A percentile compares a stretch with the other conserved stretches of the same genome.
Conservation (phyloP, 31 red algal genomes). For the Endocladia muricata region DNA sequence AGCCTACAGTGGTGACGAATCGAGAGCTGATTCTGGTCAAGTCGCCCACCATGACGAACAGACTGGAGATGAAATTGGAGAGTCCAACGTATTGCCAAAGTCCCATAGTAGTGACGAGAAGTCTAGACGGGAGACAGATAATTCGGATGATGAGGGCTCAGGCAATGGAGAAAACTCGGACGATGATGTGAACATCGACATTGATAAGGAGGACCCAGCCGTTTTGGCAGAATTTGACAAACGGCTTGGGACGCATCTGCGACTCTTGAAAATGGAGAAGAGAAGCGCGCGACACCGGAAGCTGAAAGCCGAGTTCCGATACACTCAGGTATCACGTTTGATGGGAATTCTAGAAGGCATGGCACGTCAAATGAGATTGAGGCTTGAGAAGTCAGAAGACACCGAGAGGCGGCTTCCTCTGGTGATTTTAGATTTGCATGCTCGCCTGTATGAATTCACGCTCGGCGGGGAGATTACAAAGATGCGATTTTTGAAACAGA, state of each 20-base stretch:
- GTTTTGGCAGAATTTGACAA: slow-evolving; percentile 15
- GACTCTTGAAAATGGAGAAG: slow-evolving; percentile 8
- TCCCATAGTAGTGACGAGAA: background rate
- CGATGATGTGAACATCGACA: slow-evolving; percentile 13
- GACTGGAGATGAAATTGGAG: background rate
- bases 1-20: background rate
- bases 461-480: background rate
- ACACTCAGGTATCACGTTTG: slow-evolving; percentile 4
- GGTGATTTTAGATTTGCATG: slow-evolving; percentile 49
- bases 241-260: background rate
- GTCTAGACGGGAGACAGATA: too few species aligned
- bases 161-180: slow-evolving; percentile 4
- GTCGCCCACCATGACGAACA: background rate
- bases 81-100: background rate
- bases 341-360: slow-evolving; percentile 12
- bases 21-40: background rate
- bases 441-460: slow-evolving; percentile 54
- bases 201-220: slow-evolving; percentile 15
- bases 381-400: slow-evolving; percentile 17
- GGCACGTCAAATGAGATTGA: slow-evolving; percentile 6
- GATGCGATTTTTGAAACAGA: slow-evolving; percentile 16
- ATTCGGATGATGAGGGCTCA: background rate
- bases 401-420: slow-evolving; percentile 4
- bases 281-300: background rate
- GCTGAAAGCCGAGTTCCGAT: background rate